Base-by-base conservation (phyloP, 805 yeast genomes). In the Lipomyces sp. region DNA sequence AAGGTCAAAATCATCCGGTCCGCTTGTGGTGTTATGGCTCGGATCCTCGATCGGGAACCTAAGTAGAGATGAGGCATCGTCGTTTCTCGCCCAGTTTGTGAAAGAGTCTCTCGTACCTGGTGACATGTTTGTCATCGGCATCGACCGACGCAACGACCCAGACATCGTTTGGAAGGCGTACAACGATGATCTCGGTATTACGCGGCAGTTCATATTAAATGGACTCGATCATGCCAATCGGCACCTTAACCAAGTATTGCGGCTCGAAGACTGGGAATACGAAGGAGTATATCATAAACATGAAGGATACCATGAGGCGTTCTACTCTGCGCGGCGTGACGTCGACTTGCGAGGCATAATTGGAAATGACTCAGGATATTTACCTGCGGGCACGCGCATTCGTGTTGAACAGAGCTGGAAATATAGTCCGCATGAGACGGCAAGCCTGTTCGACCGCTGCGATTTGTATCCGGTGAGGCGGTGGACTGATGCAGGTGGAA, bases 31-130 rank as follows among this genome's bases (percentile, higher is more conserved):
- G 10, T 33, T 71, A 32, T 71, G 73, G 70, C 69, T 71, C 13
- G 73, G 73, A 6, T 71, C 73, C 15, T 71, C 73, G 15, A 60
- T 71, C 42, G 73, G 73, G 35, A 71, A 71, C 50, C 56, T 71
- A 32, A 60, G 56, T 30, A 63, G 73, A 2, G 61, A 53, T 8
- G 65, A 65, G 37, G 70, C 73, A 4, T 54, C 67, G 18, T 32
- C 50, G 6, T 71, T 71, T 45, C 32, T 71, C 18, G 33, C 30
- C 13, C 30, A 48, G 11, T 71, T 70, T 39, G 50, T 57, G 5
- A 33, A 37, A 18, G 60, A 57, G 42, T 62, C 64, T 4, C 57
- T 65, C 10, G 39, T 24, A 4, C 56, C 58, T 2, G 69, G 64
- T 11, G 73, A 71, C 48, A 37, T 59, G 48, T 55, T 71, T 50